Base-by-base conservation (phyloP, 2,329 filamentous ascomycete species). In the Biscogniauxia mediterranea region DNA sequence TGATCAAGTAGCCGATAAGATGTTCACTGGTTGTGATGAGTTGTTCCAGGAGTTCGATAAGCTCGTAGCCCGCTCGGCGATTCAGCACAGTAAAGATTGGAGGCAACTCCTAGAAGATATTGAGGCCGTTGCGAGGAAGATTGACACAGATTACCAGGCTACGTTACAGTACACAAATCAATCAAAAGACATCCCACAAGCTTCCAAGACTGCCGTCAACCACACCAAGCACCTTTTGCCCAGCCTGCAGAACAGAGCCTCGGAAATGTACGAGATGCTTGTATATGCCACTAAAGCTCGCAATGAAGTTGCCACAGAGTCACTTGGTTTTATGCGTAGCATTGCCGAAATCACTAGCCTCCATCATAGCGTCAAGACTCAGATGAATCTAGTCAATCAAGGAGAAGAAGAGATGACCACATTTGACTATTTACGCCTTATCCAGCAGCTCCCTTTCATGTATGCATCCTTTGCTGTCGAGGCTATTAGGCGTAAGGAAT, bases 391-490 rank as follows among this genome's bases (percentile, higher is more conserved):
- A 2, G 78, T 97, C 52, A 88, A 89, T 64, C 81, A 91, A 55
- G 86, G 89, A 7, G 85, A 90, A 61, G 90, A 95, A 62, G 90
- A 91, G 53, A 83, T 90, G 71, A 87, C 91, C 32, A 89, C 90
- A 0, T 93, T 97, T 72, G 89, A 96, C 64, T 85, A 91, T 50
- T 81, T 99, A 21, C 87, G 89, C 19, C 81, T 92, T 21, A 89
- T 97, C 42, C 89, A 93, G 52, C 88, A 93, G 64, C 83, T 98
- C 28, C 95, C 95, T 0, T 89, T 90, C 60, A 88, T 96, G 69
- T 99, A 98, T 73, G 93, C 93, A 0, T 93, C 93, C 2, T 90
- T 97, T 61, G 80, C 96, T 20, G 85, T 92, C 3, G 95, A 99
- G 76, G 90, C 92, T 17, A 86, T 97, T 50, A 86, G 91, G 60